phyloP scores from a whole-genome alignment of 139 green algal genomes.

The Chlamydomonas eustigma region DNA sequence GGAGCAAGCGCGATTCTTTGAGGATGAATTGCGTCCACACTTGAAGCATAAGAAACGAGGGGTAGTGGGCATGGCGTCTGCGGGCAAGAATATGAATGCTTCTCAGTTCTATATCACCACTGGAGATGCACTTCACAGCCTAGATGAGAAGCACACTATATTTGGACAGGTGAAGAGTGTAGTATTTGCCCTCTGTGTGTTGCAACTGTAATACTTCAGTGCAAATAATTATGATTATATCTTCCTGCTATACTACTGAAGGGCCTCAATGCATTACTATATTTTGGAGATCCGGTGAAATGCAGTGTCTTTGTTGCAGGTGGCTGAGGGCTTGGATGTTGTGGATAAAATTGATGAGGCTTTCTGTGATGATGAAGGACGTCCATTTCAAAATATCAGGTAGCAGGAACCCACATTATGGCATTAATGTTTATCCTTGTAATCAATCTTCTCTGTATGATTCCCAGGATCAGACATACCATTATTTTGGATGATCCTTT shows the following conservation, averaged over 20 bases:
- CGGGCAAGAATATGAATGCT: conserved; percentile 68
- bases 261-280: too few species aligned
- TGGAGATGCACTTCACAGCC: conserved; percentile 58
- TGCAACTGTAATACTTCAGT: too few species aligned
- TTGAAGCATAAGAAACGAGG: conserved; percentile 79
- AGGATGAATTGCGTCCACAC: conserved; percentile 85
- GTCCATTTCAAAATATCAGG: conserved; percentile 92
- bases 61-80: conserved; percentile 86
- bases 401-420: too few species aligned
- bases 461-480: conserved; percentile 91
- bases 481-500: conserved; percentile 96
- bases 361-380: conserved; percentile 71
- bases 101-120: conserved; percentile 91
- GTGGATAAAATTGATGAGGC: conserved; percentile 87
- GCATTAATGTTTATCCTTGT: too few species aligned
- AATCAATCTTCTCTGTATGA: too few species aligned
- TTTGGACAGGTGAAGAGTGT: conserved; percentile 79
- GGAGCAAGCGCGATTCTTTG: conserved; percentile 88
- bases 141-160: conserved; percentile 93
- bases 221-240: too few species aligned
- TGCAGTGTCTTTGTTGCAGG: too few species aligned
- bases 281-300: too few species aligned
- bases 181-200: too few species aligned
- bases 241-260: too few species aligned
- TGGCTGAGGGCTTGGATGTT: conserved; percentile 87